Evolutionary conservation across 306 rosid species (phyloP).

Genomic region (Mimosa bimucronata): DNA sequence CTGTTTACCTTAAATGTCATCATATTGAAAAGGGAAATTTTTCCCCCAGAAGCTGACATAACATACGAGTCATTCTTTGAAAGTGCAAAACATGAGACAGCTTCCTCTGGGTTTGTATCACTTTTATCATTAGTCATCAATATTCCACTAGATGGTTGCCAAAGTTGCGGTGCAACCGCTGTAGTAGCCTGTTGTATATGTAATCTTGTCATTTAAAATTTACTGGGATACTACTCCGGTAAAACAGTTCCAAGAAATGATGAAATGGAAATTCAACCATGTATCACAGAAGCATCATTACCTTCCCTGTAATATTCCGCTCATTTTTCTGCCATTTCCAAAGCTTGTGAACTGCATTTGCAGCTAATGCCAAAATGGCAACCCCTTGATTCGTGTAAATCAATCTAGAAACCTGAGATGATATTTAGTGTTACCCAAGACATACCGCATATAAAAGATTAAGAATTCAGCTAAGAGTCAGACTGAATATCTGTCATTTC

Average conservation of each 20-base stretch:
- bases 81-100: conserved; percentile 96
- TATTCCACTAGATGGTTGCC: conserved; percentile 99
- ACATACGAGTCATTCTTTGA: conserved; percentile 98
- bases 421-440: conserved; percentile 4
- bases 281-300: conserved; percentile 38
- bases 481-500: conserved; percentile 1
- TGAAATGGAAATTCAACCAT: conserved; percentile 34
- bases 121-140: conserved; percentile 94
- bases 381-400: conserved; percentile 95
- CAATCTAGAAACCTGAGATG: conserved; percentile 88
- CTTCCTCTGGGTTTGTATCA: conserved; percentile 93
- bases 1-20: conserved; percentile 93
- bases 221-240: not conserved
- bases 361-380: conserved; percentile 90
- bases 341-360: conserved; percentile 97
- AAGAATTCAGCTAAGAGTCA: not conserved
- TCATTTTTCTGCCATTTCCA: conserved; percentile 99
- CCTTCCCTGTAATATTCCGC: conserved; percentile 66
- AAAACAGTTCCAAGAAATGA: conserved; percentile 19
- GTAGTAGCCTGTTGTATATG: conserved; percentile 73
- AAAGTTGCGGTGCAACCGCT: conserved; percentile 72
- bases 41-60: conserved; percentile 99
- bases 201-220: conserved; percentile 42
- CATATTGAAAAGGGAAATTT: conserved; percentile 98
- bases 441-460: not conserved